Evolutionary conservation across 2,329 filamentous ascomycete species (phyloP), one percentile per base, ranked within the genome.

Genomic region (Epichloe hybrida): DNA sequence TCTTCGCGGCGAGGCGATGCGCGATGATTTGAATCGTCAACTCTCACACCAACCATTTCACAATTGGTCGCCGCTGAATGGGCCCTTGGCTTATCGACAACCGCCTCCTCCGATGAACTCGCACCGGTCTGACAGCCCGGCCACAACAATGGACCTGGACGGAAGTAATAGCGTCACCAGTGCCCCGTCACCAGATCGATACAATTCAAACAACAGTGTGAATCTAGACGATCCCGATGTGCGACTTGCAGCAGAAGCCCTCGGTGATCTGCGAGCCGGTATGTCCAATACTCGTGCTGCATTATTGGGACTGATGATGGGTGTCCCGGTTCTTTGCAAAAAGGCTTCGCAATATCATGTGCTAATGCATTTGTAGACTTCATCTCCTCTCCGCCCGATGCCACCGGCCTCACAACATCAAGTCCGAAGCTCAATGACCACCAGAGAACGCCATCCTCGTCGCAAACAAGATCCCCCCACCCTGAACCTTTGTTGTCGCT

Each of bases 401-500:
- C 65, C 44, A 65, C 69, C 43, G 69, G 72, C 2, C 64, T 70
- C n/a, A 64, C 68, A 48, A 70, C 69, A 39, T 65, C 65, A 27
- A 69, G 50, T 55, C 68, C 62, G 9, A 65, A 59, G 20, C 34
- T 51, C 3, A 13, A 40, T 31, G 45, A 39, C 15, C 48, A 48
- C 11, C 48, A 49, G 15, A 39, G 41, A 21, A 51, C 50, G 27
- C 45, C 53, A 13, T 49, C 50, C 3, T 50, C 45, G 3, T 49
- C 47, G 5, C 49, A 37, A 38, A 47, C 49, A 42, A 62, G 69
- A 31, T 69, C 73, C 1, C 23, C 68, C 73, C 76, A 84, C 40
- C 75, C 81, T 5, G 89, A 96, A 65, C 93, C 90, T 1, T 74
- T 96, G 5, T 73, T 97, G 3, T 86, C 88, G 5, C 79, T 97